phyloP scores from a whole-genome alignment of 177 flowering plant genomes.

The Vitis hybrid region DNA sequence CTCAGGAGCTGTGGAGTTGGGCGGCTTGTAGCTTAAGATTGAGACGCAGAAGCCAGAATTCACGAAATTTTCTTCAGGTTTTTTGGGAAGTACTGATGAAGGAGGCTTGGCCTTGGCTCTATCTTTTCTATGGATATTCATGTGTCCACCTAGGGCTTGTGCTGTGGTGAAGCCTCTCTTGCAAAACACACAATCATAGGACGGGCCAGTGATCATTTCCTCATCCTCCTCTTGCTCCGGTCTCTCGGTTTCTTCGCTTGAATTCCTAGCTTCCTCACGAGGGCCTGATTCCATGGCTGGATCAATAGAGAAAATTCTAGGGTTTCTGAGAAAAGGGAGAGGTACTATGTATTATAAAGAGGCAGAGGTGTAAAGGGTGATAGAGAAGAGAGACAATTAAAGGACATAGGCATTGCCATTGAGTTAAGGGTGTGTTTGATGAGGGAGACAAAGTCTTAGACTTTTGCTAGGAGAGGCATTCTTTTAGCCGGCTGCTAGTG shows the following conservation, averaged over 20 bases:
- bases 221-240: slow-evolving; percentile 8
- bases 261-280: slow-evolving; percentile 9
- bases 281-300: slow-evolving; percentile 7
- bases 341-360: background rate
- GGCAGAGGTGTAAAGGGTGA: background rate
- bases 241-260: slow-evolving; percentile 19
- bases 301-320: background rate
- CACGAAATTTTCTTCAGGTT: slow-evolving; percentile 6
- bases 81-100: slow-evolving; percentile 4
- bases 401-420: slow-evolving; percentile 16
- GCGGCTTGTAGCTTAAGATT: background rate
- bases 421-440: background rate
- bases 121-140: slow-evolving; percentile 50
- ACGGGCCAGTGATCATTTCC: slow-evolving; percentile 18
- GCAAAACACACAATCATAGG: slow-evolving; percentile 46
- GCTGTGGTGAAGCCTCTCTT: slow-evolving; percentile 48
- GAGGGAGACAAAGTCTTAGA: slow-evolving; percentile 19
- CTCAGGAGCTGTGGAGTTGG: slow-evolving; percentile 2
- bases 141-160: slow-evolving; percentile 53
- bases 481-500: slow-evolving; percentile 19
- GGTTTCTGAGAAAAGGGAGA: background rate
- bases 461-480: slow-evolving; percentile 3
- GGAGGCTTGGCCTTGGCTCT: slow-evolving; percentile 26
- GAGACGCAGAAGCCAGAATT: background rate
- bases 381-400: slow-evolving; percentile 14